phyloP scores from a whole-genome alignment of 352 stramenopile species.

The Plasmopara muralis region DNA sequence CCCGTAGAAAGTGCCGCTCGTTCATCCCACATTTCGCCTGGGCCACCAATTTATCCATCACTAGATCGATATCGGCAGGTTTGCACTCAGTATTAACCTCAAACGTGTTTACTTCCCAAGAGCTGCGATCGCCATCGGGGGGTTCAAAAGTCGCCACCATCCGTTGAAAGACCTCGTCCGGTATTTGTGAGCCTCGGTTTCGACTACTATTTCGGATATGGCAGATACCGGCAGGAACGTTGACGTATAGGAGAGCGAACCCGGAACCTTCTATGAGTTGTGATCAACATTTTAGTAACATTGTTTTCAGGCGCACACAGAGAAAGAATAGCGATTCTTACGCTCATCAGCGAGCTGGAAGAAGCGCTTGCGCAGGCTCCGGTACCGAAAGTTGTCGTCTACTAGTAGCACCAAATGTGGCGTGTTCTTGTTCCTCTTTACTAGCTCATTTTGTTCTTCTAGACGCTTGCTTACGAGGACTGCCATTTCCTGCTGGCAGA shows the following conservation, averaged over 20 bases:
- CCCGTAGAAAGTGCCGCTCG: constrained; percentile 1
- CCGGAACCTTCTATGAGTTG: constrained; percentile 28
- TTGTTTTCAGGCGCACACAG: neutral
- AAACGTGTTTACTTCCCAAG: constrained; percentile 34
- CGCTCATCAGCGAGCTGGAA: constrained; percentile 42
- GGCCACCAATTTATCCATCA: constrained; percentile 16
- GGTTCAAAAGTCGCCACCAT: constrained; percentile 49
- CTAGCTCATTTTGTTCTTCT: constrained; percentile 2
- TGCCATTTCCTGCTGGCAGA: constrained; percentile 42
- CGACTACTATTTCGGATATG: constrained; percentile 36
- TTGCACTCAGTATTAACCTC: constrained; percentile 3
- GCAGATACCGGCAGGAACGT: constrained; percentile 26
- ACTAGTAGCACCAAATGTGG: constrained; percentile 42
- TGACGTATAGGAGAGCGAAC: constrained; percentile 40
- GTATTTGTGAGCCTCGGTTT: constrained; percentile 21
- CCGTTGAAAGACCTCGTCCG: constrained; percentile 35
- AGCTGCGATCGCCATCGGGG: constrained; percentile 11
- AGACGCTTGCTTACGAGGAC: constrained; percentile 15
- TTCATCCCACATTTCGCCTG: constrained; percentile 13
- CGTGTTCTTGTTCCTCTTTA: neutral
- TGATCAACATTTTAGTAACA: constrained; percentile 17
- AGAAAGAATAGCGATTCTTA: constrained; percentile 8
- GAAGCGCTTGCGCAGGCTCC: constrained; percentile 65
- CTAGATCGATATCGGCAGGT: constrained; percentile 1
- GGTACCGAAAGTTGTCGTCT: constrained; percentile 69